These are phyloP conservation scores for Suillus subalutaceus DNA, from an alignment of 768 basidiomycete genomes.

Conservation along the genomic window DNA sequence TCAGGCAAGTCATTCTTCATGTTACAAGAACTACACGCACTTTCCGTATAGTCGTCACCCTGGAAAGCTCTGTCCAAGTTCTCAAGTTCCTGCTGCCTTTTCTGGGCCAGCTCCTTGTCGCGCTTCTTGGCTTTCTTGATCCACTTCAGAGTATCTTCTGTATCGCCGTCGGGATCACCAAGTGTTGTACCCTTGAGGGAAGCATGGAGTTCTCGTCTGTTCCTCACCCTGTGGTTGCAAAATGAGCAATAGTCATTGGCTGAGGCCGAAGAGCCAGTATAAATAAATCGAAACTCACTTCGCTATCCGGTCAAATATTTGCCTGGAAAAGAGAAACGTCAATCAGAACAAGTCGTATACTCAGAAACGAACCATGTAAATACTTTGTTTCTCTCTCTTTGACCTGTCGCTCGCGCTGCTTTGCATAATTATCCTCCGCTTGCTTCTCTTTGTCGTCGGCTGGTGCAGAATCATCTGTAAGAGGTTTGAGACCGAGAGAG, in stretches of 20 bases:
- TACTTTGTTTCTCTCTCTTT: slow-evolving; percentile 82
- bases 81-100: slow-evolving; percentile 82
- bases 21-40: slow-evolving; percentile 46
- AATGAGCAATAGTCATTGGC: slow-evolving; percentile 38
- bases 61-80: slow-evolving; percentile 78
- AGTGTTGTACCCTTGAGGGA: slow-evolving; percentile 92
- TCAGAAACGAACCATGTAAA: slow-evolving; percentile 32
- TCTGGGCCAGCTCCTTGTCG: slow-evolving; percentile 85
- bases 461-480: slow-evolving; percentile 78
- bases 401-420: slow-evolving; percentile 65
- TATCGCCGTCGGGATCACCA: slow-evolving; percentile 80
- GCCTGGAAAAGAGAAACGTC: slow-evolving; percentile 46
- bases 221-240: slow-evolving; percentile 77
- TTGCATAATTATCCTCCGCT: slow-evolving; percentile 87
- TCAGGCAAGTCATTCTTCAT: not conserved
- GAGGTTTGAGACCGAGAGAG: slow-evolving; percentile 89
- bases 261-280: slow-evolving; percentile 4
- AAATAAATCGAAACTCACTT: slow-evolving; percentile 70
- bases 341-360: slow-evolving; percentile 21
- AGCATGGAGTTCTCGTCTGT: slow-evolving; percentile 89
- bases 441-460: slow-evolving; percentile 76
- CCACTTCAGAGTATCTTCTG: slow-evolving; percentile 86
- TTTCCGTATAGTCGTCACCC: slow-evolving; percentile 81
- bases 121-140: slow-evolving; percentile 89
- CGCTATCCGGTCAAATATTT: slow-evolving; percentile 73